Conservation (phyloP, 805 yeast genomes). For the Saccharomycopsis javanensis region DNA sequence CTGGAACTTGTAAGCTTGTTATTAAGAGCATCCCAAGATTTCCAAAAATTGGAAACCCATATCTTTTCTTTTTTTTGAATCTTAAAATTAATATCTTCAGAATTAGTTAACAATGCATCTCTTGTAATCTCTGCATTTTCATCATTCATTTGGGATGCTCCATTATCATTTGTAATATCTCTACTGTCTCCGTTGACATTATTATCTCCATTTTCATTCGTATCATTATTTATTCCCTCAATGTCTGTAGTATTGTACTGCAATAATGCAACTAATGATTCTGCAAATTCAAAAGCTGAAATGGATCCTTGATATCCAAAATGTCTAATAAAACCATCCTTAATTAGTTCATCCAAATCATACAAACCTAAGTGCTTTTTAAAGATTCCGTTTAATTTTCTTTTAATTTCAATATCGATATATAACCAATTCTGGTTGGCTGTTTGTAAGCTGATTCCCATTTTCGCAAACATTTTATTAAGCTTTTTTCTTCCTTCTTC, state of each 20-base stretch:
- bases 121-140: conserved; percentile 16
- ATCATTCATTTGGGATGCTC: conserved; percentile 18
- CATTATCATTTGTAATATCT: conserved; percentile 23
- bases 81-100: conserved; percentile 17
- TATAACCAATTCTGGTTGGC: conserved; percentile 91
- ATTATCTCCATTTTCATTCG: conserved; percentile 11
- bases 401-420: conserved; percentile 72
- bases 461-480: conserved; percentile 87
- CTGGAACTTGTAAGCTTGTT: conserved; percentile 20
- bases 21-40: conserved; percentile 51
- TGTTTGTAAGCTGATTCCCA: conserved; percentile 87
- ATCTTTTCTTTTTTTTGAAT: conserved; percentile 41
- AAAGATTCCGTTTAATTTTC: conserved; percentile 59
- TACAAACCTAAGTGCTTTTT: conserved; percentile 60
- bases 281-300: conserved; percentile 90
- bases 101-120: neutral
- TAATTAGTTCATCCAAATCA: conserved; percentile 71
- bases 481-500: conserved; percentile 81
- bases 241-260: conserved; percentile 33
- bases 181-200: neutral
- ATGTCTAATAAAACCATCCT: conserved; percentile 79
- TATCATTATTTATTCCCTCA: conserved; percentile 9
- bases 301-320: conserved; percentile 83
- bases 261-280: conserved; percentile 72
- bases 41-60: conserved; percentile 72